Base-by-base conservation (phyloP, 441 rosid species). In the Pelargonium fulgidum region DNA sequence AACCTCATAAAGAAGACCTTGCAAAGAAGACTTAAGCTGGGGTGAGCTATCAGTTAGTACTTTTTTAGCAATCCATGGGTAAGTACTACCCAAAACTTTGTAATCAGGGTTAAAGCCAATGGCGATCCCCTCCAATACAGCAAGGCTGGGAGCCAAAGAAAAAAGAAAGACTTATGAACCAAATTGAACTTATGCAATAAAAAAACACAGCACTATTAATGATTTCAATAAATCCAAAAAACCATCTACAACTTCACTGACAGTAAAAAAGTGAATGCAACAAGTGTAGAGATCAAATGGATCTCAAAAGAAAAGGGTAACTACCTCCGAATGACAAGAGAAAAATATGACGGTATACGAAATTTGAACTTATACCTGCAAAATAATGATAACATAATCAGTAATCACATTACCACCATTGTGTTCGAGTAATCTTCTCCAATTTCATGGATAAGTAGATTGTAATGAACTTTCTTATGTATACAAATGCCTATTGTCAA, bases 61-160 rank as follows among this genome's bases (percentile, higher is more conserved):
- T 82, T 93, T 93, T 78, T 85, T 89, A 47, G 99, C 96, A 79
- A 93, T 91, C 97, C 97, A 93, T 19, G 99, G 99, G 76, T 91
- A 93, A 67, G 99, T 91, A 74, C 97, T 89, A 22, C 99, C 92
- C 84, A 93, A 79, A 68, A 93, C 99, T 81, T 93, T 93, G 89
- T 93, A 93, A 75, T 85, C 83, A 76, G 96, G 96, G 78, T 85
- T 75, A 70, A 75, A 79, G 82, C 89, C 78, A 48, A 93, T 79
- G 58, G 99, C 99, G 76, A 93, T 89, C 58, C 99, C 99, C 83
- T 93, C 99, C 82, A 93, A 79, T 52, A 93, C 99, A 73, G 99
- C 98, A 77, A 93, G 93, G 73, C 97, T 93, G 75, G 64, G 64
- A 69, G 69, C 78, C 41, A 64, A 72, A 66, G 78, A 67, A 48